Percentiles rank a stretch among this genome's conserved stretches.
Conservation (phyloP, 176 grass and related monocot genomes). For the Dactylis glomerata region DNA sequence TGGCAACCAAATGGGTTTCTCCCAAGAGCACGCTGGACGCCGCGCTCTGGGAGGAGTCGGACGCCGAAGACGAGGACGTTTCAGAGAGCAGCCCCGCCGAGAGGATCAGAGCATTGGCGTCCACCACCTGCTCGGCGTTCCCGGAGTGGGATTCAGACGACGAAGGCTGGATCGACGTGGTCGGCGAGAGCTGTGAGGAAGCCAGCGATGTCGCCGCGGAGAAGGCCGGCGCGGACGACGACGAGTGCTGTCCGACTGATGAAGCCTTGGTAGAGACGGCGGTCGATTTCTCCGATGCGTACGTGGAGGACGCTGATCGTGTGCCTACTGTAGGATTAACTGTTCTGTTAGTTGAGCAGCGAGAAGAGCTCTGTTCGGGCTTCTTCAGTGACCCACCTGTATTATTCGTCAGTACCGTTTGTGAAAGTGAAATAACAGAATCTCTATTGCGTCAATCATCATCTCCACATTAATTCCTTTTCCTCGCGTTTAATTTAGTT, state of each 20-base stretch:
- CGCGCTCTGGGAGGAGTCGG: constrained; percentile 48
- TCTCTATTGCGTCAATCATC: not conserved
- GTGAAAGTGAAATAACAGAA: constrained; percentile 29
- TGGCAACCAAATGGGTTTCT: constrained; percentile 43
- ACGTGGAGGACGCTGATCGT: not conserved
- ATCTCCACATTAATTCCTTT: not conserved
- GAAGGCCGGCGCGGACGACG: not conserved
- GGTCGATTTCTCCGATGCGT: not conserved
- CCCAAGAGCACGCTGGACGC: constrained; percentile 73
- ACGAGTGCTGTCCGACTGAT: not conserved
- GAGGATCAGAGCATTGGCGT: constrained; percentile 35
- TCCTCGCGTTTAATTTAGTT: not conserved
- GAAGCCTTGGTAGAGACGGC: not conserved
- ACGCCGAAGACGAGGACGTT: constrained; percentile 15
- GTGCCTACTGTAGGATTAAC: constrained; percentile 24
- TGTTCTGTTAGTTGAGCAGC: not conserved
- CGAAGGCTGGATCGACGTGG: constrained; percentile 30
- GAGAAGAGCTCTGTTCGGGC: not conserved
- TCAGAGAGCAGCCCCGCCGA: constrained; percentile 11
- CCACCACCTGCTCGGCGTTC: not conserved
- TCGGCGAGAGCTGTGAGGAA: not conserved
- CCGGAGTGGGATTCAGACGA: constrained; percentile 51
- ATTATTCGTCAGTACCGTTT: not conserved
- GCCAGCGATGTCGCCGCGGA: not conserved
- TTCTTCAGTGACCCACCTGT: not conserved